A percentile compares a stretch with the other conserved stretches of the same genome.
These are phyloP conservation scores for Starmerella geochares DNA, from an alignment of 805 yeast species.

Conservation along the genomic window DNA sequence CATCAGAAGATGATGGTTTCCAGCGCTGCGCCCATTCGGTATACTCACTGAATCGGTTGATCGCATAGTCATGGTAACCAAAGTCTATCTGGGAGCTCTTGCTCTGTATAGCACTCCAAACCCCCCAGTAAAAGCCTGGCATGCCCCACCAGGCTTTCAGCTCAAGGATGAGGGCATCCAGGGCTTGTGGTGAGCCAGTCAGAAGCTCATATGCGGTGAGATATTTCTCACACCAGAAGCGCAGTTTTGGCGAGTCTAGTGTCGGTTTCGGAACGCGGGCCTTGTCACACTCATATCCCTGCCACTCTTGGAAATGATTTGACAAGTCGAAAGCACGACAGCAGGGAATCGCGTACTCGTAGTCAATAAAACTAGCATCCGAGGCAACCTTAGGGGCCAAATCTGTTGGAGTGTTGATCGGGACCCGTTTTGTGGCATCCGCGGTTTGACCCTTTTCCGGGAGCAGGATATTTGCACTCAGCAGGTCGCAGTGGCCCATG, in stretches of 20 bases:
- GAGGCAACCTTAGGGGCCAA: background rate
- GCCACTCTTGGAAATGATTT: slow-evolving; percentile 71
- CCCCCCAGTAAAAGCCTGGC: slow-evolving; percentile 80
- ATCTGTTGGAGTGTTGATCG: slow-evolving; percentile 1
- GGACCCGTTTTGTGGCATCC: slow-evolving; percentile 13
- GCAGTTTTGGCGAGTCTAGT: slow-evolving; percentile 36
- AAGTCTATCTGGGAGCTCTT: slow-evolving; percentile 61
- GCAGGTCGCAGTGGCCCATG: slow-evolving; percentile 59
- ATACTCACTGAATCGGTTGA: slow-evolving; percentile 52
- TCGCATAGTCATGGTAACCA: slow-evolving; percentile 54
- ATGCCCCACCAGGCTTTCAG: slow-evolving; percentile 56
- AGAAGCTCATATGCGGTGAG: slow-evolving; percentile 32
- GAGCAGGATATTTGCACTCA: slow-evolving; percentile 63
- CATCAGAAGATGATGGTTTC: background rate
- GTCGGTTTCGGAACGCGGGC: slow-evolving; percentile 48
- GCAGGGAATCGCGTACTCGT: slow-evolving; percentile 62
- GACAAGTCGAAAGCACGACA: slow-evolving; percentile 69
- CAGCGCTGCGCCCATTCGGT: slow-evolving; percentile 47
- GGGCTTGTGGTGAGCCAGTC: slow-evolving; percentile 26
- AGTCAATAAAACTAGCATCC: slow-evolving; percentile 50
- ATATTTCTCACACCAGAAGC: slow-evolving; percentile 52
- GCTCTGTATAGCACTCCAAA: slow-evolving; percentile 71
- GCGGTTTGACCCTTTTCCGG: slow-evolving; percentile 32
- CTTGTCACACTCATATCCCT: slow-evolving; percentile 64
- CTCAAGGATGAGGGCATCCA: slow-evolving; percentile 45